A percentile compares a stretch with the other conserved stretches of the same genome.
phyloP scores from a whole-genome alignment of 1,139 yeast genomes.

The Hansenula sp. region DNA sequence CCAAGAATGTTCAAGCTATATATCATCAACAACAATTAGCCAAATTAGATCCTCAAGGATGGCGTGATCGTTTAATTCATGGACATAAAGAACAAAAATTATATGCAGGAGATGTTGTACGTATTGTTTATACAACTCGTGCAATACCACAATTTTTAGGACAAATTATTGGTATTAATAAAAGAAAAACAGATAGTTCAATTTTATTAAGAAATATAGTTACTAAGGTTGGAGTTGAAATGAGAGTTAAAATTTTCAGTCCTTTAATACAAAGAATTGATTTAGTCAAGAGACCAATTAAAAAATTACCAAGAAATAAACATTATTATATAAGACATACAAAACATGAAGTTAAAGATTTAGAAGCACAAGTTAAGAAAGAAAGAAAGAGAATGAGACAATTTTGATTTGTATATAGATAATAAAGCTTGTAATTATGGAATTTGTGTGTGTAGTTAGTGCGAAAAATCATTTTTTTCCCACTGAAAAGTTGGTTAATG shows the following conservation, averaged over 20 bases:
- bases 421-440: no score
- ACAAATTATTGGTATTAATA: constrained; percentile 68
- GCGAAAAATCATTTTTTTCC: no score
- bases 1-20: constrained; percentile 19
- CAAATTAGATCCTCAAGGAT: constrained; percentile 69
- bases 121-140: constrained; percentile 63
- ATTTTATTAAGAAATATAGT: constrained; percentile 75
- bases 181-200: constrained; percentile 66
- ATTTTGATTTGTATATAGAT: constrained; percentile 8
- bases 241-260: constrained; percentile 71
- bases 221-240: constrained; percentile 75
- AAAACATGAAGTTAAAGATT: constrained; percentile 77
- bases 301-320: constrained; percentile 70
- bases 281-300: constrained; percentile 64
- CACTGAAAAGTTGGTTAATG: no score
- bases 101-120: constrained; percentile 77
- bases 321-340: constrained; percentile 85
- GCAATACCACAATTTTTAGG: constrained; percentile 60
- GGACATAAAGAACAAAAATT: constrained; percentile 41
- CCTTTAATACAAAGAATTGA: constrained; percentile 76
- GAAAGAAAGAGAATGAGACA: constrained; percentile 9
- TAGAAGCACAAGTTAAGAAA: constrained; percentile 42
- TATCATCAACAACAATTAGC: constrained; percentile 24
- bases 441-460: neutral
- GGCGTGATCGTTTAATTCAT: constrained; percentile 57